Conservation (phyloP, 495 filamentous ascomycete genomes). For the Penicillium coffeae region DNA sequence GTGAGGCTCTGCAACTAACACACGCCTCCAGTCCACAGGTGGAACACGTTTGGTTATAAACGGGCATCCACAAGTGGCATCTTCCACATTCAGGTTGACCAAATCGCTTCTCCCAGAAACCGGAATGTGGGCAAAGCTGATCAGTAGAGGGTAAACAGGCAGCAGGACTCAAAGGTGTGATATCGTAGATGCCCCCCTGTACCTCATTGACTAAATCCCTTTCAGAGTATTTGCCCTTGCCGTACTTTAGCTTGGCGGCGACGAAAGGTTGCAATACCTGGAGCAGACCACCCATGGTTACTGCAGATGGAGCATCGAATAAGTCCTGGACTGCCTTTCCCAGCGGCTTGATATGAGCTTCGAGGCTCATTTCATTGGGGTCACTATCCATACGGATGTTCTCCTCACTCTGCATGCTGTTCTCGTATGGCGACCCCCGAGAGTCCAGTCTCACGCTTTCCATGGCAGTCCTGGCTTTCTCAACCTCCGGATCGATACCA, state of each 20-base stretch:
- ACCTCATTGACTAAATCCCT: constrained; percentile 1
- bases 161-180: not conserved
- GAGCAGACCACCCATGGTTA: constrained; percentile 21
- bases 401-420: too few species aligned
- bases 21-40: constrained; percentile 31
- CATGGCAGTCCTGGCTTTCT: constrained; percentile 9
- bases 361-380: too few species aligned
- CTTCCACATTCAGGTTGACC: constrained; percentile 19
- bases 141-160: not conserved
- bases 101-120: constrained; percentile 28
- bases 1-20: constrained; percentile 33
- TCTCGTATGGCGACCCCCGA: not conserved
- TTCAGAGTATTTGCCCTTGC: not conserved
- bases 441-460: constrained; percentile 3
- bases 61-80: constrained; percentile 30
- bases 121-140: constrained; percentile 25
- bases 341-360: too few species aligned
- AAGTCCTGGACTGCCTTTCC: too few species aligned
- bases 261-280: constrained; percentile 1
- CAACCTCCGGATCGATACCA: constrained; percentile 7
- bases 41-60: constrained; percentile 31
- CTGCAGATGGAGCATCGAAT: too few species aligned
- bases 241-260: not conserved
- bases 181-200: not conserved
- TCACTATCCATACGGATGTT: too few species aligned